Base-by-base conservation (phyloP, 1,139 yeast genomes). In the Kazachstania sp. region DNA sequence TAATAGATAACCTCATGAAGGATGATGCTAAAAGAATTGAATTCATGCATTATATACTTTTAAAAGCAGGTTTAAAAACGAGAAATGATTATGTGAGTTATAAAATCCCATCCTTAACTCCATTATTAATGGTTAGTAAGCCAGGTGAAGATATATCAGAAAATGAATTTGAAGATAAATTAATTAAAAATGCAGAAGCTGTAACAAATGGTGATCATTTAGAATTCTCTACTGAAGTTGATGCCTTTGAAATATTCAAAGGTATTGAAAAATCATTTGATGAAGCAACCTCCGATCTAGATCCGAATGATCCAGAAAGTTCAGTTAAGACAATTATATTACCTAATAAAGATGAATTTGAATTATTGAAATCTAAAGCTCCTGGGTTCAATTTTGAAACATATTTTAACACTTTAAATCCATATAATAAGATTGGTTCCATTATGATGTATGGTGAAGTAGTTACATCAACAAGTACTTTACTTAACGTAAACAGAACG, bases 401-500 rank as follows among this genome's bases (percentile, higher is more conserved):
- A 23, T 92, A 83, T 61, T 84, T 75, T 60, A 60, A 66, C 7
- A 58, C 66, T 31, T 67, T 90, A 45, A 64, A 67, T 18, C 61
- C 69, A 13, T 52, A 58, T 13, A 70, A 71, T 3, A 71, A 69
- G 2, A 67, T 83, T 41, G 97, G 97, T 0, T 67, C 82, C 0
- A 61, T 75, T 2, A 63, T 86, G 28, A 70, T 86, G 15, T 90
- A 90, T 60, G 88, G 88, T 4, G 97, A 92, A 60, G 95, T 90
- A 3, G 81, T 90, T 1, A 85, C 96, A 0, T 90, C 97, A 0
- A 92, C 98, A 0, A 83, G 78, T 48, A 77, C 87, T 0, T 68
- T 92, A 60, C 70, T 92, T 54, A 96, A 90, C 59, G 74, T 76
- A 43, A 92, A 92, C 63, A 76, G 79, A 44, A 61, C 71, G 12